Conservation (phyloP, 2,329 filamentous ascomycete species). For the Trichoderma breve region DNA sequence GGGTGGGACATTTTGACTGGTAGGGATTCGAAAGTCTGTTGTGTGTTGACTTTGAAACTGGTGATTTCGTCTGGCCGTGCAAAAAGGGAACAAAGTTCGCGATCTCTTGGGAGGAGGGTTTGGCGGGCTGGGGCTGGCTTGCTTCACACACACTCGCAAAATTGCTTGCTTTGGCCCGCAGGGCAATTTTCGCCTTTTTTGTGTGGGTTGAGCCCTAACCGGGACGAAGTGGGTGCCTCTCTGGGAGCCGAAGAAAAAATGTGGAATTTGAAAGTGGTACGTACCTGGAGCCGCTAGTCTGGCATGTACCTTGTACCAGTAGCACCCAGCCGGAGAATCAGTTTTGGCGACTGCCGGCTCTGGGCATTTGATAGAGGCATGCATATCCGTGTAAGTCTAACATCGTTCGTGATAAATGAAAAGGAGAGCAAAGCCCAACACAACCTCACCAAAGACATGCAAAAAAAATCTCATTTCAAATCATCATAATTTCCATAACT, state of each 20-base stretch:
- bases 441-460: neutral
- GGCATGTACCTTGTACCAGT: neutral
- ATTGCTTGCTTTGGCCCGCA: slow-evolving; percentile 12
- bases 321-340: slow-evolving; percentile 22
- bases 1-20: slow-evolving; percentile 59
- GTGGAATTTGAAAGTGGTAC: neutral
- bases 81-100: slow-evolving; percentile 20
- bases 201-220: slow-evolving; percentile 35
- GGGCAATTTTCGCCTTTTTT: slow-evolving; percentile 23
- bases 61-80: slow-evolving; percentile 23
- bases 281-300: neutral
- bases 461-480: neutral
- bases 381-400: no score
- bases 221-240: neutral
- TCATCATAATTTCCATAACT: neutral
- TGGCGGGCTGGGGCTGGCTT: slow-evolving; percentile 13
- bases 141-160: slow-evolving; percentile 5
- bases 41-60: slow-evolving; percentile 25
- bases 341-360: slow-evolving; percentile 24
- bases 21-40: slow-evolving; percentile 20
- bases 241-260: neutral
- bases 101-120: slow-evolving; percentile 1
- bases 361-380: no score
- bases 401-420: neutral
- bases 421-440: neutral